These are phyloP conservation scores for Pichia cactophila DNA, from an alignment of 1,139 yeast genomes.

Conservation along the genomic window DNA sequence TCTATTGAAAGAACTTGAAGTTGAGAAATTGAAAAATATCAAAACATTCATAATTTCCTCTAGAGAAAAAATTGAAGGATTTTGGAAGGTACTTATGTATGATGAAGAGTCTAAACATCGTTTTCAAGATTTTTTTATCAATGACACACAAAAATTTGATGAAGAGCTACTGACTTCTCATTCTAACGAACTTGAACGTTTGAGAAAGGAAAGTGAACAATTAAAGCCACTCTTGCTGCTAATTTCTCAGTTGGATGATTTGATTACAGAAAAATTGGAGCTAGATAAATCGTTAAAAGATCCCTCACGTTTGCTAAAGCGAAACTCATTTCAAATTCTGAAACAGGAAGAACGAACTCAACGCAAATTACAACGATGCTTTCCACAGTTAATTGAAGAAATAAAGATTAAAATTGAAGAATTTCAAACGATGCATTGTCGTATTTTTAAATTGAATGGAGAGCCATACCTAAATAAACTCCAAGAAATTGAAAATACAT, in stretches of 20 bases:
- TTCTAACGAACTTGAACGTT: constrained; percentile 49
- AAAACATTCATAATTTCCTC: constrained; percentile 61
- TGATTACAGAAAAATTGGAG: constrained; percentile 54
- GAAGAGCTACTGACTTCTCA: constrained; percentile 52
- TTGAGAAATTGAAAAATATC: constrained; percentile 55
- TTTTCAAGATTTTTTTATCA: constrained; percentile 32
- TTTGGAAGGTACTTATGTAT: constrained; percentile 60
- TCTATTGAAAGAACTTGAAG: constrained; percentile 52
- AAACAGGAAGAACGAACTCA: constrained; percentile 75
- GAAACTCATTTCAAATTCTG: constrained; percentile 72
- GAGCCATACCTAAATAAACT: constrained; percentile 33
- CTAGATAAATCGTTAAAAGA: constrained; percentile 69
- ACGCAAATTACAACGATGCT: constrained; percentile 52
- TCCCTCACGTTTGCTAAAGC: constrained; percentile 67
- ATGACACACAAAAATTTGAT: constrained; percentile 37
- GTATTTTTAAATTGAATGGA: constrained; percentile 39
- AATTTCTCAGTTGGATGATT: constrained; percentile 46
- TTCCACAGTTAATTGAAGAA: constrained; percentile 55
- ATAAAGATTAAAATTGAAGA: constrained; percentile 41
- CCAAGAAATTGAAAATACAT: constrained; percentile 15
- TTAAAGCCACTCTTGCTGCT: constrained; percentile 49
- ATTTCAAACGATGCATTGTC: constrained; percentile 38
- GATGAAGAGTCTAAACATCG: constrained; percentile 37
- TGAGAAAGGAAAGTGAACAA: constrained; percentile 44
- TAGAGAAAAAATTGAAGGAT: constrained; percentile 45